Evolutionary conservation across 2,329 filamentous ascomycete genomes (phyloP).

Genomic region (Tolypocladium ovalisporum): DNA sequence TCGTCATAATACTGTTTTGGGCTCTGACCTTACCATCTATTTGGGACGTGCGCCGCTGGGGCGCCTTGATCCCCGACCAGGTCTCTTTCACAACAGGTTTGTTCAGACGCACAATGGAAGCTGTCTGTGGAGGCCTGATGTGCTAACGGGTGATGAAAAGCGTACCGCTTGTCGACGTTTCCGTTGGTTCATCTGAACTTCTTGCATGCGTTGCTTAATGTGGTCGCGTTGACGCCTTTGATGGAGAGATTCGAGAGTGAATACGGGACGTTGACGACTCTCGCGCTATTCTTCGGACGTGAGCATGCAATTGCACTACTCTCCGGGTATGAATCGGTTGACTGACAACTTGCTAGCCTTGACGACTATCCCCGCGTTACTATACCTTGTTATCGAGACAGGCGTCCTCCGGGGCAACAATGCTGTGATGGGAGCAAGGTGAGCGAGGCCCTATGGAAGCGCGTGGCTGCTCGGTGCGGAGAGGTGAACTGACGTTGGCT

Average conservation of each 20-base stretch:
- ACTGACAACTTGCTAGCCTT: constrained; percentile 39
- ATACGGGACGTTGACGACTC: constrained; percentile 79
- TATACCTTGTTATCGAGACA: constrained; percentile 73
- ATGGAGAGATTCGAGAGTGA: constrained; percentile 90
- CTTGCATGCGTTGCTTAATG: constrained; percentile 71
- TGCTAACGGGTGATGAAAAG: constrained; percentile 31
- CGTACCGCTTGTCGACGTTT: constrained; percentile 88
- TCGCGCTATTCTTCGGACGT: constrained; percentile 86
- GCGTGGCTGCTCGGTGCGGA: neutral
- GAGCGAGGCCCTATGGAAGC: too few relatives aligned
- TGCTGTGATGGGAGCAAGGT: constrained; percentile 75
- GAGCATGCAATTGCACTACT: constrained; percentile 28
- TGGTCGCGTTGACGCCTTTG: constrained; percentile 72
- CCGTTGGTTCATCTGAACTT: constrained; percentile 76
- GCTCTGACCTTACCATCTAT: constrained; percentile 55
- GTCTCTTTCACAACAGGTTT: constrained; percentile 60
- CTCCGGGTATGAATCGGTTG: too few relatives aligned
- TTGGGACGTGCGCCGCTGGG: constrained; percentile 68
- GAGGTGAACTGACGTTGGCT: constrained; percentile 1
- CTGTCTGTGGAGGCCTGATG: neutral
- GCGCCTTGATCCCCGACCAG: constrained; percentile 66
- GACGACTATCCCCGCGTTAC: constrained; percentile 67
- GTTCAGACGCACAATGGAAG: neutral
- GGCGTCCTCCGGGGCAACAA: constrained; percentile 61
- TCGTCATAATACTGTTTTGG: constrained; percentile 53